Evolutionary conservation across 2,329 filamentous ascomycete genomes (phyloP), one percentile per base, ranked within the genome.

Genomic region (Mycocentrospora acerina): DNA sequence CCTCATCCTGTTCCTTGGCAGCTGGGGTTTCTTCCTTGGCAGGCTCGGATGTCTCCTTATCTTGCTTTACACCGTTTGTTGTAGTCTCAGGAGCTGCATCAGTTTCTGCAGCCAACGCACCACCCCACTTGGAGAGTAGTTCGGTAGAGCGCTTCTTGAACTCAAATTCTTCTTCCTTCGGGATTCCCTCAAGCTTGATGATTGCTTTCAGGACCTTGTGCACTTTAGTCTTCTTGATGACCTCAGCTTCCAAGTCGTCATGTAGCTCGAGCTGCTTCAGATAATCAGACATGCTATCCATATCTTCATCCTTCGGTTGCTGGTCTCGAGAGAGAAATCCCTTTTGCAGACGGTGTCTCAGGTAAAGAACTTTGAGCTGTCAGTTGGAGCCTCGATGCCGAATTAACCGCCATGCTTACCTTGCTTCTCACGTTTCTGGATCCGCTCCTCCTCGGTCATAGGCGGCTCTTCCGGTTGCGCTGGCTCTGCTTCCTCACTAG

Each of bases 191-290:
- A 7, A 98, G 76, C 74, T 95, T 96, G 58, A 96, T 75, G 52
- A 98, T 93, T 4, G 86, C 90, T 73, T 94, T 95, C 40, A 98
- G 78, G 9, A 98, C 91, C 74, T 98, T 98, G 81, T 97, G 91
- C 70, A 98, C 96, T 78, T 97, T 98, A 46, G 93, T 98, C 11
- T 74, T 76, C 48, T 88, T 83, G 59, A 97, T 95, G 56, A 96
- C 93, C 51, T 83, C 82, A 19, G 87, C 88, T 64, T 97, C 91
- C 4, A 97, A 80, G 50, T 95, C 87, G 1, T 81, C 66, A 76
- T 82, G 85, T 7, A 76, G 80, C 71, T 98, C 93, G 5, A 98
- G 80, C 67, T 94, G 88, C 19, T 77, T 79, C 40, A 94, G 76
- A 58, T 83, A 88, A 13, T 87, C 84, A 4, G 83, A 83, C 84